Conservation (phyloP, 441 rosid species). For the Adansonia gregorii region DNA sequence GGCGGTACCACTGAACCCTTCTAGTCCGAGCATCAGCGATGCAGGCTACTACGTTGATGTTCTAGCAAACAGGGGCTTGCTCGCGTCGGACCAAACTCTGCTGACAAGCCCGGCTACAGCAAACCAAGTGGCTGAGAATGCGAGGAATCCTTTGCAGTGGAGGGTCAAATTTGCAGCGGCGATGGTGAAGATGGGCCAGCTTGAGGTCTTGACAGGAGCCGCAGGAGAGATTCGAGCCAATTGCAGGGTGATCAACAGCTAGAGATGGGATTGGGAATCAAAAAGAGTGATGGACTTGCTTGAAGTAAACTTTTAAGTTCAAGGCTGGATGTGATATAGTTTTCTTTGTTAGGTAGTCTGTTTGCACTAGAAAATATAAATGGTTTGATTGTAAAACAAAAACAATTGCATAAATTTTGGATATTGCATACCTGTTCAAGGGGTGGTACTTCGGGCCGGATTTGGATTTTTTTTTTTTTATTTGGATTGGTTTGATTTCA, state of each 20-base stretch:
- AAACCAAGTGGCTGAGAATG: slow-evolving; percentile 36
- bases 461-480: neutral
- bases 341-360: too few species aligned
- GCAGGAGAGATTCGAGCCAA: slow-evolving; percentile 59
- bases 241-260: slow-evolving; percentile 57
- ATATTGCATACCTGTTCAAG: too few species aligned
- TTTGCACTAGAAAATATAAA: neutral
- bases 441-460: too few species aligned
- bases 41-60: slow-evolving; percentile 43
- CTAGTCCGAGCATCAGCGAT: slow-evolving; percentile 40
- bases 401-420: too few species aligned
- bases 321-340: slow-evolving; percentile 10
- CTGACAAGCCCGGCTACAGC: slow-evolving; percentile 42
- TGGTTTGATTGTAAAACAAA: neutral
- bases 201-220: slow-evolving; percentile 51
- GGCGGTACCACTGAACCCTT: slow-evolving; percentile 53
- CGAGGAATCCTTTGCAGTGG: slow-evolving; percentile 36
- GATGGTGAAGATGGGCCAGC: slow-evolving; percentile 72
- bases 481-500: too few species aligned
- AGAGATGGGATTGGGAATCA: neutral
- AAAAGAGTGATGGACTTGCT: neutral
- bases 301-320: slow-evolving; percentile 6
- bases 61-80: slow-evolving; percentile 43
- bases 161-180: slow-evolving; percentile 53
- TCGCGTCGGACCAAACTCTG: slow-evolving; percentile 56